These are phyloP conservation scores for Limnomonas spitsbergensis DNA, from an alignment of 139 green algal species.

Conservation along the genomic window DNA sequence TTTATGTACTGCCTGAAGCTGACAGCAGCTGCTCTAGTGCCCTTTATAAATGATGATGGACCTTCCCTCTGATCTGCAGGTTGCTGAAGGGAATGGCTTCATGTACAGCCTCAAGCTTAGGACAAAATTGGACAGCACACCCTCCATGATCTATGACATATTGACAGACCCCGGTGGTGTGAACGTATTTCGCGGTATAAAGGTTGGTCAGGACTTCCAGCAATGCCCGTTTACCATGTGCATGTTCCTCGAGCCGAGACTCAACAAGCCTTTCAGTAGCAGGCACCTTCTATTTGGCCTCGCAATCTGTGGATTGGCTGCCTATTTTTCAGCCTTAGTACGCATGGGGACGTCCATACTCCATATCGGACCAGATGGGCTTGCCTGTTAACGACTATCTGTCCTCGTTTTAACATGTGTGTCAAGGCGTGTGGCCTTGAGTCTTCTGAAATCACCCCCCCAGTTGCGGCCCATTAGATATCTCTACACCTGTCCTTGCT, in stretches of 20 bases:
- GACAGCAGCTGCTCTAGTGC: too few relatives aligned
- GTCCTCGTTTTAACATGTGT: too few relatives aligned
- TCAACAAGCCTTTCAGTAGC: too few relatives aligned
- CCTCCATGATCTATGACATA: conserved; percentile 24
- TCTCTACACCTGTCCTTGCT: not conserved
- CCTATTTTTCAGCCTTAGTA: too few relatives aligned
- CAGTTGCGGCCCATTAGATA: not conserved
- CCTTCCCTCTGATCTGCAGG: not conserved
- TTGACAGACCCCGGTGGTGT: conserved; percentile 28
- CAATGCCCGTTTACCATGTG: too few relatives aligned
- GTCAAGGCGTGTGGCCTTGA: too few relatives aligned
- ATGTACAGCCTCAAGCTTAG: conserved; percentile 27
- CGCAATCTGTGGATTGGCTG: too few relatives aligned
- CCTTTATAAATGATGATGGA: too few relatives aligned
- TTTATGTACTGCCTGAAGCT: too few relatives aligned
- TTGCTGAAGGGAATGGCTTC: conserved; percentile 26
- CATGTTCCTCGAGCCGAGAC: too few relatives aligned
- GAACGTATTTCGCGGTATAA: conserved; percentile 30
- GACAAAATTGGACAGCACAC: conserved; percentile 21
- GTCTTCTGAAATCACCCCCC: too few relatives aligned
- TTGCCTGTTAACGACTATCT: not conserved
- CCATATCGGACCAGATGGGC: not conserved
- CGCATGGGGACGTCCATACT: not conserved
- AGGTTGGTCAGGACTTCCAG: conserved; percentile 10
- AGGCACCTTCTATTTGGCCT: too few relatives aligned